Evolutionary conservation across 176 grass and related monocot species (phyloP), one percentile per base, ranked within the genome.

Genomic region (Carex scoparia): DNA sequence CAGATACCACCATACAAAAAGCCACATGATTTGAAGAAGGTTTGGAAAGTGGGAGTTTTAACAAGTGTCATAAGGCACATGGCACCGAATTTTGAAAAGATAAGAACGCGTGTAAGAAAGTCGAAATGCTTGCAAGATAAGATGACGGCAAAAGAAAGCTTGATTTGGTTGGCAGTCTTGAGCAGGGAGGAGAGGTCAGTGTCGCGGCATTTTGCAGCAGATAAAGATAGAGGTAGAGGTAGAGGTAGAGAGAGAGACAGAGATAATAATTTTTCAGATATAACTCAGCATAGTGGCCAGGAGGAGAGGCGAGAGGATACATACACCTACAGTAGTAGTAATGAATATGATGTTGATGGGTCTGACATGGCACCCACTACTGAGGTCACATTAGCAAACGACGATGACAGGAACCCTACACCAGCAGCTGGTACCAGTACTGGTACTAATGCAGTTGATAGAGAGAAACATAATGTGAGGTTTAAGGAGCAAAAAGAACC

Each of bases 111-210:
- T 75, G 91, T 98, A 13, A 74, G 91, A 51, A 99, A 99, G 86
- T 95, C 93, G 10, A 99, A 99, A 79, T 95, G 91, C 85, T 91
- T 99, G 89, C 96, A 99, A 92, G 93, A 95, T 91, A 99, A 99
- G 82, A 99, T 99, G 93, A 95, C 92, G 46, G 96, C 96, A 37
- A 95, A 95, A 85, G 96, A 99, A 79, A 99, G 91, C 71, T 84
- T 91, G 77, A 95, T 95, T 82, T 99, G 96, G 96, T 87, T 95
- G 57, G 86, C 85, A 46, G 93, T 94, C 79, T 80, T 99, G 62
- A 89, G 90, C 65, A 92, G 81, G 85, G 96, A 99, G 81, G 96
- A 99, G 90, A 92, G 84, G 49, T 64, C 85, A 81, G 76, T 94
- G 85, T 86, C n/a, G 10, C 2, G 4, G 71, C 28, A 38, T 49